Evolutionary conservation across 2,329 filamentous ascomycete genomes (phyloP).

Genomic region (Ceratocystiopsis sp.): DNA sequence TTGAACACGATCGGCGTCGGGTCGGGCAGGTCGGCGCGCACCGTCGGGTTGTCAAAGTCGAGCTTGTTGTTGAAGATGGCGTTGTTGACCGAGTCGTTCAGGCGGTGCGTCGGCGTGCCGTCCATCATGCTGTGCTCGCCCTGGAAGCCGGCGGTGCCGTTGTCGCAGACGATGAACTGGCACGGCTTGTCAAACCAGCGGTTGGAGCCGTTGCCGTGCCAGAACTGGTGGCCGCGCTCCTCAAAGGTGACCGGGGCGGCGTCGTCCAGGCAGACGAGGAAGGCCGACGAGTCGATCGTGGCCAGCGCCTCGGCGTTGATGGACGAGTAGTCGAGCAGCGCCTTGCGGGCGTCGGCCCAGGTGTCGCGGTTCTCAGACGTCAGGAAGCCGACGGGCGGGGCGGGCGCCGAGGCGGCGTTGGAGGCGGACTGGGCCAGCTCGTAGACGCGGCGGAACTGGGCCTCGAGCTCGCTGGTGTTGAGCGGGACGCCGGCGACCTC

Average conservation of each 20-base stretch:
- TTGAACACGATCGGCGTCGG: slow-evolving; percentile 65
- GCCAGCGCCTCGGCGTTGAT: slow-evolving; percentile 64
- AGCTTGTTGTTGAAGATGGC: slow-evolving; percentile 90
- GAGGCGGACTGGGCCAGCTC: slow-evolving; percentile 37
- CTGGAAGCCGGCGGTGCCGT: slow-evolving; percentile 93
- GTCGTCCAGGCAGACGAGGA: slow-evolving; percentile 86
- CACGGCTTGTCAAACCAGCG: slow-evolving; percentile 97
- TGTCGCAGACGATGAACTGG: slow-evolving; percentile 96
- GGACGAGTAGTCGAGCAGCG: slow-evolving; percentile 58
- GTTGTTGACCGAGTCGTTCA: slow-evolving; percentile 89
- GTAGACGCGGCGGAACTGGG: slow-evolving; percentile 76
- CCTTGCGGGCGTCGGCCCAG: slow-evolving; percentile 70
- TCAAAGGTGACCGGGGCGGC: slow-evolving; percentile 81
- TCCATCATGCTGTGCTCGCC: slow-evolving; percentile 99
- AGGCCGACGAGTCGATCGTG: slow-evolving; percentile 74
- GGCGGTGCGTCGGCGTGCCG: slow-evolving; percentile 87
- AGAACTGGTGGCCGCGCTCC: slow-evolving; percentile 91
- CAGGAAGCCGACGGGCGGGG: slow-evolving; percentile 62
- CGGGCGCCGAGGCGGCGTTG: slow-evolving; percentile 27
- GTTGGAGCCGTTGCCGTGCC: slow-evolving; percentile 93
- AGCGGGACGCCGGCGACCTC: slow-evolving; percentile 71
- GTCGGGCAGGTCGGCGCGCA: slow-evolving; percentile 73
- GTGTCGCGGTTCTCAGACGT: slow-evolving; percentile 88
- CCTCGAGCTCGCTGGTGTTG: slow-evolving; percentile 76
- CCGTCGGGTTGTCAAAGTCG: slow-evolving; percentile 60